Evolutionary conservation across 139 green algal species (phyloP).

Genomic region (Raphidocelis subcapitata): DNA sequence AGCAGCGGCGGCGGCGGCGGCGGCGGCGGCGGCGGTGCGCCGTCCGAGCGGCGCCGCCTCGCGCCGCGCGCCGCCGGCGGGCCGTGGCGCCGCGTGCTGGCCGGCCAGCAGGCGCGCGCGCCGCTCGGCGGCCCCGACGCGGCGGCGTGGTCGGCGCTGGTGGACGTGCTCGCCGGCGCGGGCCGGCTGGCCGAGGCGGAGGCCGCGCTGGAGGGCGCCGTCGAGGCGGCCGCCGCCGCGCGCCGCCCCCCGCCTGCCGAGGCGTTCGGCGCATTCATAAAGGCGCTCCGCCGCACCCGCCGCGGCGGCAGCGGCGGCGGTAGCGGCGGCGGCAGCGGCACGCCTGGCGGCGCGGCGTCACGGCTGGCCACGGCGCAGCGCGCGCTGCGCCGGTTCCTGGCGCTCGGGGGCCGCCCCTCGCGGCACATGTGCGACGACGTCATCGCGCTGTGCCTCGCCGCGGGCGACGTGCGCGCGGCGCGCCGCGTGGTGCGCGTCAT

Average conservation of each 20-base stretch:
- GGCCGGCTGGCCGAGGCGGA: slow-evolving; percentile 59
- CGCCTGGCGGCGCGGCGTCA: slow-evolving; percentile 38
- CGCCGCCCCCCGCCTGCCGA: slow-evolving; percentile 41
- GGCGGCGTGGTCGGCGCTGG: slow-evolving; percentile 48
- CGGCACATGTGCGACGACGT: slow-evolving; percentile 60
- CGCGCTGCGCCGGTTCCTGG: slow-evolving; percentile 49
- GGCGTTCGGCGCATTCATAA: slow-evolving; percentile 43
- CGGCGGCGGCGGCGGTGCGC: neutral
- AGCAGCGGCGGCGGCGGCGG: neutral
- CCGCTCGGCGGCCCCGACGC: slow-evolving; percentile 30
- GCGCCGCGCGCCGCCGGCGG: too few species aligned
- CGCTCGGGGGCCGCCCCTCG: slow-evolving; percentile 47
- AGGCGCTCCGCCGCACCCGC: neutral
- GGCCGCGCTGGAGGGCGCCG: slow-evolving; percentile 25
- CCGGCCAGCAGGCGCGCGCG: too few species aligned
- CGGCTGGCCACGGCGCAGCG: slow-evolving; percentile 33
- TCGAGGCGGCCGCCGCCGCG: slow-evolving; percentile 14
- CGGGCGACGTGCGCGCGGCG: slow-evolving; percentile 35
- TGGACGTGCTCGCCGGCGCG: slow-evolving; percentile 39
- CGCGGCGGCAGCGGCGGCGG: neutral
- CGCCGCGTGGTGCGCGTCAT: slow-evolving; percentile 64
- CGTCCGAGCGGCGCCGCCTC: neutral
- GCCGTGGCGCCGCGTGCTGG: too few species aligned
- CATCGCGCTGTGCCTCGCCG: slow-evolving; percentile 38
- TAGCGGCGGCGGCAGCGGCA: neutral